phyloP scores from a whole-genome alignment of 345 rosid species.

The Cardamine resedifolia region DNA sequence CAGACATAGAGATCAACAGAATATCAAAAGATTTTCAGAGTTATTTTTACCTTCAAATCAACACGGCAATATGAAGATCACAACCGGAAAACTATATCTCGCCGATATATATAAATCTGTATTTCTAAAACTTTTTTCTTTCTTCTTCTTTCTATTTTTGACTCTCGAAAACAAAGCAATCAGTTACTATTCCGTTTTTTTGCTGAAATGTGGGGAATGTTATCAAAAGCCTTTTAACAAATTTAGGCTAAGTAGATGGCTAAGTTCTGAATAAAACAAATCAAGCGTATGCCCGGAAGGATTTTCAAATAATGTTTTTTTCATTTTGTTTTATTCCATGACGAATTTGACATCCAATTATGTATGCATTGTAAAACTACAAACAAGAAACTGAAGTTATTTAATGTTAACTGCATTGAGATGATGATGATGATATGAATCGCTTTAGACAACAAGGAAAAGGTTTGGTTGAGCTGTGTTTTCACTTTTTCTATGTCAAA shows the following conservation, averaged over 20 bases:
- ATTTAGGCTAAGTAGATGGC: neutral
- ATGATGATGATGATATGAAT: constrained; percentile 17
- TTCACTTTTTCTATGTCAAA: neutral
- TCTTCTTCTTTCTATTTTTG: too few relatives aligned
- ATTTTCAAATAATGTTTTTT: neutral
- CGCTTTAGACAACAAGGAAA: constrained; percentile 9
- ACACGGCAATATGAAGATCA: too few relatives aligned
- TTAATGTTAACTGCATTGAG: neutral
- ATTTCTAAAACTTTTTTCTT: too few relatives aligned
- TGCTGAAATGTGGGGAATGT: neutral
- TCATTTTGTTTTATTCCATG: neutral
- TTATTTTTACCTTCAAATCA: too few relatives aligned
- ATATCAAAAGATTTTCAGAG: too few relatives aligned
- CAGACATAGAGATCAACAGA: too few relatives aligned
- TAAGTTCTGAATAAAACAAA: neutral
- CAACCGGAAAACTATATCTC: too few relatives aligned
- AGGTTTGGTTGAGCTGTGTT: constrained; percentile 31
- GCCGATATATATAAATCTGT: too few relatives aligned
- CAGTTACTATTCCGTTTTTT: too few relatives aligned
- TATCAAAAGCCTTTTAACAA: neutral
- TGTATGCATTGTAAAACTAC: too few relatives aligned
- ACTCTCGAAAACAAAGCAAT: too few relatives aligned
- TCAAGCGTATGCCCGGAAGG: neutral
- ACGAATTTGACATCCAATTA: neutral
- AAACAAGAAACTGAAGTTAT: too few relatives aligned